Evolutionary conservation across 805 yeast genomes (phyloP), one percentile per base, ranked within the genome.

Genomic region (Wickerhamomyces sydowiorum): DNA sequence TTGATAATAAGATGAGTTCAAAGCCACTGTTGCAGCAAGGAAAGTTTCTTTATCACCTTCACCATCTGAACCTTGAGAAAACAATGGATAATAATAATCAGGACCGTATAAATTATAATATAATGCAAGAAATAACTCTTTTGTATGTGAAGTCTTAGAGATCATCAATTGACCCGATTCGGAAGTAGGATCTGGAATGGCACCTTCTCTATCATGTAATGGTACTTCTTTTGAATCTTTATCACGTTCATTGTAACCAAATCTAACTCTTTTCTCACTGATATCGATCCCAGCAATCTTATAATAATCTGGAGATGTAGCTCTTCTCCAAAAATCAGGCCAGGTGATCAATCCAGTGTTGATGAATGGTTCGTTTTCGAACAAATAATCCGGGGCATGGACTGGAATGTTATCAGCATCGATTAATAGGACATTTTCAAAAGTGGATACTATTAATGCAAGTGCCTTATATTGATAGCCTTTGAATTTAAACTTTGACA

Each of bases 301-400:
- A 60, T 83, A 87, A 53, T 74, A 82, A 30, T 65, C 64, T 6
- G 96, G 95, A 1, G 86, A 76, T 1, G 90, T 85, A 7, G 90
- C 79, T 49, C 96, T 72, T 60, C 82, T 76, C 96, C 96, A 87
- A 60, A 80, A 87, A 61, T 87, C 96, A 2, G 95, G 95, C 91
- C 95, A 87, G 21, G 79, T 59, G 21, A 80, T 62, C 58, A 77
- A 62, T 44, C 81, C 77, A 44, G 68, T 63, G 12, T 69, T 58
- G 15, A 54, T 47, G 61, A 75, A 86, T 1, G 86, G 80, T 36
- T 78, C 77, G 12, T 73, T 61, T 4, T 64, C 65, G 57, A 87
- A 83, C 19, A 86, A 56, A 17, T 60, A 57, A 49, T 80, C 85
- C 3, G 91, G 82, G 12, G 80, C 71, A 51, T 70, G 72, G 3